Percentiles rank a stretch among this genome's conserved stretches.
Evolutionary conservation across 2,329 filamentous ascomycete species (phyloP).

Genomic region (Talaromyces islandicus): DNA sequence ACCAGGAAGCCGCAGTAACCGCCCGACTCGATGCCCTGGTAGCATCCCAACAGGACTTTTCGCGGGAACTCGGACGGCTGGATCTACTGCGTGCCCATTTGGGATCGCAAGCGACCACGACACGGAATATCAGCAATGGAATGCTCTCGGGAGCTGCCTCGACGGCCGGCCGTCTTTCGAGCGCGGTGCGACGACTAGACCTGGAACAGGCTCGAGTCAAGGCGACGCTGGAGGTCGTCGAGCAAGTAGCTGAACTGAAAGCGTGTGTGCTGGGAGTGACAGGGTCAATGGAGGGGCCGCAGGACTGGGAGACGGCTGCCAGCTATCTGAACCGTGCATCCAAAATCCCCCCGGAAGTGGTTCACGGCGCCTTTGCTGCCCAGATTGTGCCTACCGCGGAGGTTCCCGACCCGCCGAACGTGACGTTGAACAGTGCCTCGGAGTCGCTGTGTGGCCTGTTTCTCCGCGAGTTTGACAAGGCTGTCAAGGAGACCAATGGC

Average conservation of each 20-base stretch:
- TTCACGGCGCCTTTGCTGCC: conserved; percentile 79
- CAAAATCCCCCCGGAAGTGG: conserved; percentile 72
- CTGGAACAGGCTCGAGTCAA: conserved; percentile 88
- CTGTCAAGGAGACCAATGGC: conserved; percentile 78
- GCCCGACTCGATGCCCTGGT: conserved; percentile 69
- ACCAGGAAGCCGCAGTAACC: conserved; percentile 68
- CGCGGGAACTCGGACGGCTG: conserved; percentile 77
- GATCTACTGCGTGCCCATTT: conserved; percentile 85
- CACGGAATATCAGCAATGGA: conserved; percentile 76
- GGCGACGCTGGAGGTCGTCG: conserved; percentile 82
- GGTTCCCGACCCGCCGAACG: conserved; percentile 82
- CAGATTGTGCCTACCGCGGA: conserved; percentile 92
- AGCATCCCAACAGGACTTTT: conserved; percentile 77
- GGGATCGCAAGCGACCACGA: conserved; percentile 77
- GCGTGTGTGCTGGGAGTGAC: conserved; percentile 91
- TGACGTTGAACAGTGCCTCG: conserved; percentile 79
- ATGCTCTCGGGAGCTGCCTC: conserved; percentile 84
- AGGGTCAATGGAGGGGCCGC: conserved; percentile 93
- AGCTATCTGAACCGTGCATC: conserved; percentile 79
- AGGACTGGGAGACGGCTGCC: conserved; percentile 97
- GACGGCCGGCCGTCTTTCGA: conserved; percentile 79
- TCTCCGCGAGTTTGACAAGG: conserved; percentile 89
- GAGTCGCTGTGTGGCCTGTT: conserved; percentile 89
- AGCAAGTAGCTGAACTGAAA: conserved; percentile 95
- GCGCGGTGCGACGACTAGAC: conserved; percentile 80